Base-by-base conservation (phyloP, 2,329 filamentous ascomycete species). In the Laburnicola sp. region DNA sequence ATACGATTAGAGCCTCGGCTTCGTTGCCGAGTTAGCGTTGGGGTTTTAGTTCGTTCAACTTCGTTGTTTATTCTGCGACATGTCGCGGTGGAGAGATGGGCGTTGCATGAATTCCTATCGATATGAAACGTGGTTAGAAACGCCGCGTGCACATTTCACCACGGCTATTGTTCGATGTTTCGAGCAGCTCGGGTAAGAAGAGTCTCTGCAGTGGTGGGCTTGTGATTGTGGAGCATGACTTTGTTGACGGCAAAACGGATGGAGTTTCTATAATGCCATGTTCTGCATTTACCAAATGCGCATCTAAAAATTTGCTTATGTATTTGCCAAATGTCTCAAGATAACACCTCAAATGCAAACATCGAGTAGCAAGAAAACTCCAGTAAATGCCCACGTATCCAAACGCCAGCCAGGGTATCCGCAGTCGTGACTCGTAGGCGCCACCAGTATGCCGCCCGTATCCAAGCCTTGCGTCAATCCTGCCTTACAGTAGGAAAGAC, bases 1-100 rank as follows among this genome's bases (percentile, higher is more conserved):
- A 50, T 50, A 54, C 36, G 47, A 36, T 4, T 2, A 22, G 28
- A 36, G 11, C 10, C 21, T 45, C 32, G 26, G 21, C 28, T 26
- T 6, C 32, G 36, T 36, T 6, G 23, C 30, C 23, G 5, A 21
- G 2, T 9, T 44, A n/a, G 5, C 35, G 2, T 26, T 31, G 41
- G 9, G 25, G 39, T 34, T 34, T 16, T 16, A 16, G 16, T 16
- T 16, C 32, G 16, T 16, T 16, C 16, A 16, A 16, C 16, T 16
- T 16, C 16, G 28, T 4, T 36, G 42, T 26, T 34, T 42, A 34
- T 4, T n/a, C 16, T 26, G 41, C 35, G 41, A 44, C 30, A 2
- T 6, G 9, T 26, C 26, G 26, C 11, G 6, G 25, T 26, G 38
- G 38, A 28, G 4, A 30, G 28, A 10, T 35, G 30, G 28, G 16